Percentiles rank a stretch among this genome's conserved stretches.
Evolutionary conservation across 1,284 basidiomycete species (phyloP).

Genomic region (Ganoderma multipileum): DNA sequence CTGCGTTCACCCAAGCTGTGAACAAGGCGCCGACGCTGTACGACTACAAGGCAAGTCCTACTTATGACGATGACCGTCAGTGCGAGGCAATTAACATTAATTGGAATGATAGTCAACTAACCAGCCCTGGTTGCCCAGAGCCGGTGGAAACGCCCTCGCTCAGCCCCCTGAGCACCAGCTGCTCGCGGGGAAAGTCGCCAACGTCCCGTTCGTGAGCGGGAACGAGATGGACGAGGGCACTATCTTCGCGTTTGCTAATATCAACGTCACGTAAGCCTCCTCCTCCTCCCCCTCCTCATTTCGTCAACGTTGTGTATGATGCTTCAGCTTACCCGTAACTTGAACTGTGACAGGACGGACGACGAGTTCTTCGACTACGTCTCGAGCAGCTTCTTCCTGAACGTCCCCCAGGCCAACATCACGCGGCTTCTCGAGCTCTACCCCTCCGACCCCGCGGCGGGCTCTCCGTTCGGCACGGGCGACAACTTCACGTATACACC

Average conservation of each 20-base stretch:
- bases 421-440: conserved; percentile 35
- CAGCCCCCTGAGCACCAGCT: conserved; percentile 26
- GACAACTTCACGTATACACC: conserved; percentile 48
- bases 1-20: conserved; percentile 41
- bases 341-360: conserved; percentile 32
- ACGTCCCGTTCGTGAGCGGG: conserved; percentile 38
- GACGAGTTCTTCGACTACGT: conserved; percentile 29
- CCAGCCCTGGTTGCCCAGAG: conserved; percentile 43
- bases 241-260: conserved; percentile 34
- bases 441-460: conserved; percentile 48
- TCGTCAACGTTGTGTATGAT: too few species aligned
- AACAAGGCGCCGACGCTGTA: conserved; percentile 39
- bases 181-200: conserved; percentile 27
- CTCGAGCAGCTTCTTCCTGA: background rate
- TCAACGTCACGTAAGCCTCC: conserved; percentile 33
- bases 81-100: too few species aligned
- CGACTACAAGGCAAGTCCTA: conserved; percentile 33
- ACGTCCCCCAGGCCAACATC: conserved; percentile 17
- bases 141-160: conserved; percentile 45
- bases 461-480: conserved; percentile 59
- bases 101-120: conserved; percentile 10
- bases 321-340: too few species aligned
- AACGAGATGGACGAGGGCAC: conserved; percentile 44
- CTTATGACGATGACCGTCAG: background rate
- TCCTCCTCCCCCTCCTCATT: too few species aligned